Conservation (phyloP, 345 rosid genomes). For the Raphanus sativus region DNA sequence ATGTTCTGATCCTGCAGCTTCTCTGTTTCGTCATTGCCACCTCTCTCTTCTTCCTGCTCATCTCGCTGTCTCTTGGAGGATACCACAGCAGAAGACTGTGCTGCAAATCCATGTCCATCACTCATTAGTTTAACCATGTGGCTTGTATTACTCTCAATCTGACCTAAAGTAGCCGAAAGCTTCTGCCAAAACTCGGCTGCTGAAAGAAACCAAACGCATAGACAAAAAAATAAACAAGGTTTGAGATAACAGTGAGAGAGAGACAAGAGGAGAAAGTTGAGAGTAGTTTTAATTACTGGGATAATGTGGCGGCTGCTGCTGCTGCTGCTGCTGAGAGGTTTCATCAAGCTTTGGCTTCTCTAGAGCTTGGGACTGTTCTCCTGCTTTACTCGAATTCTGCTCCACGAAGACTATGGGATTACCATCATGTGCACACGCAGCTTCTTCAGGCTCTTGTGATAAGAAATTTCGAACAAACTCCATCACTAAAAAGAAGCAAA, state of each 20-base stretch:
- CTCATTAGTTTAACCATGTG: background rate
- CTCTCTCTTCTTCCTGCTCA: background rate
- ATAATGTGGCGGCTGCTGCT: background rate
- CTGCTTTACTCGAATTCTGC: background rate
- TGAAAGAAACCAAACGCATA: background rate
- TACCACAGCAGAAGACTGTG: background rate
- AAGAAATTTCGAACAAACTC: background rate
- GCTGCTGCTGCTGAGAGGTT: background rate
- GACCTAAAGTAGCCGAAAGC: background rate
- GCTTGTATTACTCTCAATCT: background rate
- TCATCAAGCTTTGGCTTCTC: background rate
- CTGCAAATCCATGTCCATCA: background rate
- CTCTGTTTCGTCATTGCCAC: background rate
- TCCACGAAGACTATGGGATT: background rate
- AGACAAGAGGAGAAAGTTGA: background rate
- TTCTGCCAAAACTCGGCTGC: background rate
- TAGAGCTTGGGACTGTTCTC: background rate
- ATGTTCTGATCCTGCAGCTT: background rate
- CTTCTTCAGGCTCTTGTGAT: background rate
- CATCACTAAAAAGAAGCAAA: background rate
- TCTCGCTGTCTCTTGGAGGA: background rate
- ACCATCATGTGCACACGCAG: background rate
- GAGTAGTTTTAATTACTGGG: background rate
- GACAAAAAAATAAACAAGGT: background rate
- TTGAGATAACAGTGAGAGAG: background rate